These are phyloP conservation scores for Curvularia sp. DNA, from an alignment of 2,329 filamentous ascomycete species.

Conservation along the genomic window DNA sequence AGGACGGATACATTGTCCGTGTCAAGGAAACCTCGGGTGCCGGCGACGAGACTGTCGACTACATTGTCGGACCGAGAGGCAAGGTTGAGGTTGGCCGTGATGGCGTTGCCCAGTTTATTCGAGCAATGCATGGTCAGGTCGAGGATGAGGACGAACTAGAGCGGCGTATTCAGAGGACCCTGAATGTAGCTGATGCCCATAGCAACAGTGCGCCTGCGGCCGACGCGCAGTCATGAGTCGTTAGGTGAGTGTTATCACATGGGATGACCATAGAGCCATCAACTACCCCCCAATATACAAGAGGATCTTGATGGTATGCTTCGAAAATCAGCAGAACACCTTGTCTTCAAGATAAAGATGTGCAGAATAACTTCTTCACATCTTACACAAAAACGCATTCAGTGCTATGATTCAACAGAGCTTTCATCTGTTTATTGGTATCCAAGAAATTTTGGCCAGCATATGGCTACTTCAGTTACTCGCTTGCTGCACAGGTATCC, in stretches of 20 bases:
- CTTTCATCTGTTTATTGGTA: background rate
- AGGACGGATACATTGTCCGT: slow-evolving; percentile 82
- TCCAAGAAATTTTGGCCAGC: background rate
- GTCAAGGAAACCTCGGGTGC: slow-evolving; percentile 71
- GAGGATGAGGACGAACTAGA: slow-evolving; percentile 43
- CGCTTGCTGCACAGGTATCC: background rate
- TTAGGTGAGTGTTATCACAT: background rate
- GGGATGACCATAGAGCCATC: background rate
- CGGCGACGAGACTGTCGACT: slow-evolving; percentile 81
- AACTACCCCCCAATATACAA: background rate
- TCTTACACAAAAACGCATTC: background rate
- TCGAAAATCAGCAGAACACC: background rate
- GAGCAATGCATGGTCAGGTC: slow-evolving; percentile 42
- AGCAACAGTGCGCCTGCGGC: slow-evolving; percentile 8
- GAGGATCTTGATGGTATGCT: background rate
- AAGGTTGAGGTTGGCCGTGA: slow-evolving; percentile 83
- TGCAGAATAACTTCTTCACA: background rate
- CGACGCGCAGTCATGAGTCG: background rate
- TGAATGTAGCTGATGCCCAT: slow-evolving; percentile 36
- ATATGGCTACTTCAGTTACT: background rate
- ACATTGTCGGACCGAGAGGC: slow-evolving; percentile 82
- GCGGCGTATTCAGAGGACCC: slow-evolving; percentile 42
- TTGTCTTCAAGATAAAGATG: background rate
- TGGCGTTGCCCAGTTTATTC: slow-evolving; percentile 74
- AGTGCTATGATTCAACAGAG: background rate